Evolutionary conservation across 495 filamentous ascomycete genomes (phyloP).

Genomic region (Trichoderma asperelloides): DNA sequence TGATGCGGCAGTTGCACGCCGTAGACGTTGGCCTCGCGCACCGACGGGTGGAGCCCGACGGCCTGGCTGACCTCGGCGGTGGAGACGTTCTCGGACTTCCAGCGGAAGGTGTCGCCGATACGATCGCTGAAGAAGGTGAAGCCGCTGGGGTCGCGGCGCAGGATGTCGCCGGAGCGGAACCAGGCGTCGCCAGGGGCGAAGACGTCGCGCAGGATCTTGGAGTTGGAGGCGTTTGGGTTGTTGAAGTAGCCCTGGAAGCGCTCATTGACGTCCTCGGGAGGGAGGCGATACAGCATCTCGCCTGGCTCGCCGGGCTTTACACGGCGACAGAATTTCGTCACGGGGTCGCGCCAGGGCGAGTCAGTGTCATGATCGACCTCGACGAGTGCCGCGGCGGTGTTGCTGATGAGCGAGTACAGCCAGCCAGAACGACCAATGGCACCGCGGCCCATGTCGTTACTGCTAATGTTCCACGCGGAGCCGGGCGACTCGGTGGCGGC

Average conservation of each 20-base stretch:
- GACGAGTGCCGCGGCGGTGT: slow-evolving; percentile 47
- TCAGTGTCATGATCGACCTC: slow-evolving; percentile 66
- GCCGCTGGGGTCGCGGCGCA: slow-evolving; percentile 62
- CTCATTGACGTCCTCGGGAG: slow-evolving; percentile 50
- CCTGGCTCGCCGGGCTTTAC: slow-evolving; percentile 58
- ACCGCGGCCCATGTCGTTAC: slow-evolving; percentile 67
- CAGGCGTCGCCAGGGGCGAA: slow-evolving; percentile 74
- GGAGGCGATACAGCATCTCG: slow-evolving; percentile 69
- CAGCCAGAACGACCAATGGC: slow-evolving; percentile 73
- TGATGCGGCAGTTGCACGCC: slow-evolving; percentile 75
- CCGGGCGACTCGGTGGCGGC: slow-evolving; percentile 72
- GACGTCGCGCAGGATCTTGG: slow-evolving; percentile 73
- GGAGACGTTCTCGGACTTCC: slow-evolving; percentile 91
- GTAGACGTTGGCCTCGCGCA: slow-evolving; percentile 82
- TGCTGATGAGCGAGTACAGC: slow-evolving; percentile 47
- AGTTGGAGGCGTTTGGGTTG: slow-evolving; percentile 62
- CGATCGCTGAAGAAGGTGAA: slow-evolving; percentile 81
- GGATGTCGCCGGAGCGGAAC: slow-evolving; percentile 79
- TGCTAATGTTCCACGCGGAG: slow-evolving; percentile 65
- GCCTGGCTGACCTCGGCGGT: slow-evolving; percentile 76
- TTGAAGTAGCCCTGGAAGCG: slow-evolving; percentile 84
- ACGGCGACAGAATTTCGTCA: slow-evolving; percentile 61
- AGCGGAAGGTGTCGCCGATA: slow-evolving; percentile 89
- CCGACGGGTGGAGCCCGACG: slow-evolving; percentile 54
- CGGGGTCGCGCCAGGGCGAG: slow-evolving; percentile 57